Percentiles rank a stretch among this genome's conserved stretches.
phyloP scores from a whole-genome alignment of 441 rosid species.

The Eutrema salsugineum region DNA sequence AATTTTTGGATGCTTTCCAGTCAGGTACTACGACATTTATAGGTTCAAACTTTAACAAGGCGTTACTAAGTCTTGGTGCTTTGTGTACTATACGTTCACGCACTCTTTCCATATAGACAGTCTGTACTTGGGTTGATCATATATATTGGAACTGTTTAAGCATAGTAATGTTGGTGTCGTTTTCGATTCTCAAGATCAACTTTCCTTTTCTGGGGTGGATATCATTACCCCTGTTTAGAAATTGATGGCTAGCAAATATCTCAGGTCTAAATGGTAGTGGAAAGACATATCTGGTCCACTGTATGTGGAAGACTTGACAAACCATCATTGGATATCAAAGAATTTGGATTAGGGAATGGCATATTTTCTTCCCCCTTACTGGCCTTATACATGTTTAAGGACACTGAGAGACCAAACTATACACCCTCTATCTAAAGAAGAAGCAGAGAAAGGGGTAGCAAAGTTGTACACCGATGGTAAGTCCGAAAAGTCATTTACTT shows the following conservation, averaged over 20 bases:
- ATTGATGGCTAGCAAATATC: slow-evolving; percentile 68
- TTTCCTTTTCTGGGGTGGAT: slow-evolving; percentile 85
- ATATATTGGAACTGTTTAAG: too few relatives aligned
- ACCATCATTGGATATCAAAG: slow-evolving; percentile 64
- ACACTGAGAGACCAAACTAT: slow-evolving; percentile 98
- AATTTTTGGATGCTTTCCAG: slow-evolving; percentile 85
- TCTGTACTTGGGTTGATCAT: neutral
- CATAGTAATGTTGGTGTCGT: too few relatives aligned
- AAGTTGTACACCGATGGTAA: slow-evolving; percentile 61
- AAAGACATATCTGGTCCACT: slow-evolving; percentile 97
- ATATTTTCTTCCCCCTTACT: slow-evolving; percentile 94
- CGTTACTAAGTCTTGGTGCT: neutral
- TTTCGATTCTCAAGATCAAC: slow-evolving; percentile 43
- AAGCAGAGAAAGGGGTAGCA: slow-evolving; percentile 59
- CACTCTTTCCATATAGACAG: neutral
- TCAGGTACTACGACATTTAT: slow-evolving; percentile 46
- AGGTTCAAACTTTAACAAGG: slow-evolving; percentile 9
- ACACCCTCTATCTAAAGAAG: slow-evolving; percentile 91
- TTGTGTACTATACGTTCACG: neutral
- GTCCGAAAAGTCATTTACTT: slow-evolving; percentile 15
- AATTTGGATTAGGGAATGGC: slow-evolving; percentile 58
- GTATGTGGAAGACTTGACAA: slow-evolving; percentile 75
- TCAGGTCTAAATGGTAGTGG: slow-evolving; percentile 99
- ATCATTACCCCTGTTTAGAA: slow-evolving; percentile 92
- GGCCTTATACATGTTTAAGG: slow-evolving; percentile 97